A percentile compares a stretch with the other conserved stretches of the same genome.
phyloP scores from a whole-genome alignment of 78 protist genomes.

The Chrysochromulina parva region DNA sequence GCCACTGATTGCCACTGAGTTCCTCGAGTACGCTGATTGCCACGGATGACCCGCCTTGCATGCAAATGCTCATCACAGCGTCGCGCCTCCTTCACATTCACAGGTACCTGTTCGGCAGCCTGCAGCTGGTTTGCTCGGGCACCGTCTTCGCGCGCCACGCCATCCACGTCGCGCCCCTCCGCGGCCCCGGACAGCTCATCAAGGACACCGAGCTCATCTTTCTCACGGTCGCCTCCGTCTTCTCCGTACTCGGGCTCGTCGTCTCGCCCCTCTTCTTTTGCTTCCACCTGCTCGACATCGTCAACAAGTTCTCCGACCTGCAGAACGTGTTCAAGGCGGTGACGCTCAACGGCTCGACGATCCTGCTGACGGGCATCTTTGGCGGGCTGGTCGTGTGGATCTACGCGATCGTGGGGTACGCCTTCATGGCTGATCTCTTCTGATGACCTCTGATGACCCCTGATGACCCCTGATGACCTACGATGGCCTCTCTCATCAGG shows the following conservation, averaged over 20 bases:
- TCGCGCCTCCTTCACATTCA: neutral
- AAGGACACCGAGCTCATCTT: neutral
- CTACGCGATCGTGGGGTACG: constrained; percentile 41
- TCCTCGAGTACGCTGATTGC: too few relatives aligned
- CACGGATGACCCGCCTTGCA: too few relatives aligned
- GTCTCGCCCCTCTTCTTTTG: neutral
- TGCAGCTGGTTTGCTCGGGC: neutral
- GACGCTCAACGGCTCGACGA: constrained; percentile 41
- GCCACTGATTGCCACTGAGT: too few relatives aligned
- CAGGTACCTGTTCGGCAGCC: neutral
- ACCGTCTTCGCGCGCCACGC: neutral
- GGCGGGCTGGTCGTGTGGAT: constrained; percentile 49
- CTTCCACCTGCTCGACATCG: constrained; percentile 7
- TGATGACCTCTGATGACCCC: too few relatives aligned
- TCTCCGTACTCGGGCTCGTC: neutral
- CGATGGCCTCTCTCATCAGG: too few relatives aligned
- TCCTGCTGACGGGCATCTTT: constrained; percentile 49
- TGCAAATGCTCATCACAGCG: too few relatives aligned
- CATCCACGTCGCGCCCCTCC: neutral
- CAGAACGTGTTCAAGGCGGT: neutral
- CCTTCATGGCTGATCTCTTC: too few relatives aligned
- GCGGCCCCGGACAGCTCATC: neutral
- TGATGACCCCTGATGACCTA: too few relatives aligned
- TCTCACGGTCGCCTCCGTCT: too few relatives aligned
- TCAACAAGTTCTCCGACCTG: neutral